Percentiles rank a stretch among this genome's conserved stretches.
These are phyloP conservation scores for Osmozyma mogii DNA, from an alignment of 805 yeast species.

Conservation along the genomic window DNA sequence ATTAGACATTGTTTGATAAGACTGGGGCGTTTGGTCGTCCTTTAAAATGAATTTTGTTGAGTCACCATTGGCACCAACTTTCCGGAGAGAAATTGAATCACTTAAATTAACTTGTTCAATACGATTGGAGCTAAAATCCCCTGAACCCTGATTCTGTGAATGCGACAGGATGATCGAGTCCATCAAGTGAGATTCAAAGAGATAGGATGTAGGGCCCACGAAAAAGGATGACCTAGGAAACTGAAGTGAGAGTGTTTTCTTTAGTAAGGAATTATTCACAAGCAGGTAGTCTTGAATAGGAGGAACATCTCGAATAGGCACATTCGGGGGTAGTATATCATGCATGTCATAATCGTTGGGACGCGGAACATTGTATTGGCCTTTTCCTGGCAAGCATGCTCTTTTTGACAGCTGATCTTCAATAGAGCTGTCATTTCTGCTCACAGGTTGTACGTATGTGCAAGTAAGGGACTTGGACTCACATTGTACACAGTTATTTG, in stretches of 20 bases:
- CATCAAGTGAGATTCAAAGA: conserved; percentile 66
- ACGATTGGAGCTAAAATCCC: conserved; percentile 22
- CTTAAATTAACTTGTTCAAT: conserved; percentile 76
- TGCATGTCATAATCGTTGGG: conserved; percentile 7
- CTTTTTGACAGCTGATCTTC: conserved; percentile 42
- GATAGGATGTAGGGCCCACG: conserved; percentile 76
- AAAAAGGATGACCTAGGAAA: conserved; percentile 85
- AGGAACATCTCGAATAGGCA: conserved; percentile 42
- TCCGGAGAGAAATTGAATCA: conserved; percentile 59
- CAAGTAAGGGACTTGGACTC: conserved; percentile 68
- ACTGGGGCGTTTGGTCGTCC: conserved; percentile 70
- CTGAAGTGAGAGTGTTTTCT: conserved; percentile 67
- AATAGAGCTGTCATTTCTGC: conserved; percentile 1
- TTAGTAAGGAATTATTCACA: conserved; percentile 55
- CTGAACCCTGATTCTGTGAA: conserved; percentile 4
- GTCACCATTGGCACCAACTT: conserved; percentile 73
- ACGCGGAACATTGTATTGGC: conserved; percentile 2
- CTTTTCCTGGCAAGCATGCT: conserved; percentile 14
- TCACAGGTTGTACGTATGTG: conserved; percentile 40
- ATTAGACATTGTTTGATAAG: conserved; percentile 60
- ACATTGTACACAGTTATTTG: conserved; percentile 66
- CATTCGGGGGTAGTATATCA: conserved; percentile 30
- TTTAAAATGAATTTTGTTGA: conserved; percentile 68
- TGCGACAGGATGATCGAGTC: conserved; percentile 48
- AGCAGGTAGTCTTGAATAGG: conserved; percentile 64